Evolutionary conservation across 495 filamentous ascomycete species (phyloP), one percentile per base, ranked within the genome.

Genomic region (Penicillium mononematosum): DNA sequence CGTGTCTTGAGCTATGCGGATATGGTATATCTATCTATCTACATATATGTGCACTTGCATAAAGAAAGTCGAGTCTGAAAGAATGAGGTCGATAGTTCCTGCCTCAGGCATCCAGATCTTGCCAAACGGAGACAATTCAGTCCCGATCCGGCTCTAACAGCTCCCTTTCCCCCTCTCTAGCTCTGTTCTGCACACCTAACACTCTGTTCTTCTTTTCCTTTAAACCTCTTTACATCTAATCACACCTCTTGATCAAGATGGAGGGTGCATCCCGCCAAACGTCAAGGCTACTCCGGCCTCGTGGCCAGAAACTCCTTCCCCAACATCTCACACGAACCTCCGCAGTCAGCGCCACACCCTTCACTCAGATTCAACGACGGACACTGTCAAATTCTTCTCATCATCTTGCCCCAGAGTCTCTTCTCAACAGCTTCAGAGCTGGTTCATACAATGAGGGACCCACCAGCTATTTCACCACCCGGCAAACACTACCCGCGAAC

Each of bases 401-500:
- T 10, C 59, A 38, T 27, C 64, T 60, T 7, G 75, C 71, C 8
- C 74, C 75, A 17, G 76, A 78, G 20, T 69, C 74, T 8, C 44
- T 69, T 19, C 65, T 69, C 45, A 59, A 57, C 48, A 57, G 53
- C 42, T 59, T 69, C 19, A 60, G 51, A 22, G 63, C 61, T 38
- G 58, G 65, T 17, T 54, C 63, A 8, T 62, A 66, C 12, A 63
- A 58, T 11, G 45, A 56, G 32, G 60, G 62, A 1, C 71, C 75
- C 2, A 60, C 75, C 8, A 74, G 73, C 3, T 79, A 81, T 59
- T 88, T 87, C 70, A 82, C 86, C 60, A 83, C 82, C 63, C 81
- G 82, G 36, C 72, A 79, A 46, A 71, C 80, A 16, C 78, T 96
- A 25, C 94, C 94, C 22, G 88, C 92, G 53, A 98, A 98, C 76